A percentile compares a stretch with the other conserved stretches of the same genome.
These are phyloP conservation scores for Mortierella claussenii DNA, from an alignment of 192 early-diverging fungal genomes.

Conservation along the genomic window DNA sequence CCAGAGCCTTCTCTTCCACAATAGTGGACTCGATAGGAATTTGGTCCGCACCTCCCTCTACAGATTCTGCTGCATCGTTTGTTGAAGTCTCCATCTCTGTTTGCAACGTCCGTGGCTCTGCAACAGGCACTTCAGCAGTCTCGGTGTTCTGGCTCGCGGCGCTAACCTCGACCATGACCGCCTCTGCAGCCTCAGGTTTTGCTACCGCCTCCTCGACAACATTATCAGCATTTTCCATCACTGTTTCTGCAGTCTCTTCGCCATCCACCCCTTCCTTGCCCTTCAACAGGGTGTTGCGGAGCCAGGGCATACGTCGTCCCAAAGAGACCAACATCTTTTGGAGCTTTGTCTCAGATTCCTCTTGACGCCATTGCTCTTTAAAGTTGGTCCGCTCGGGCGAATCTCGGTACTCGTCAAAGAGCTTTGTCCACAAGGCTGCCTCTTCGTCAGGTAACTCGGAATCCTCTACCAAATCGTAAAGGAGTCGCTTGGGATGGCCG, in stretches of 20 bases:
- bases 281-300: constrained; percentile 53
- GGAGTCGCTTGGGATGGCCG: constrained; percentile 73
- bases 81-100: not conserved
- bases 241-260: not conserved
- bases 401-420: constrained; percentile 65
- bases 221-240: not conserved
- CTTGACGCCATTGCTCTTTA: constrained; percentile 79
- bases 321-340: constrained; percentile 77
- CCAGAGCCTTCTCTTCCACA: not conserved
- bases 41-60: not conserved
- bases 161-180: not conserved
- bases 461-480: constrained; percentile 67
- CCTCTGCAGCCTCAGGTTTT: not conserved
- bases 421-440: constrained; percentile 60
- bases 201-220: not conserved
- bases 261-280: constrained; percentile 6
- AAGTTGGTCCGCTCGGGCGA: constrained; percentile 70
- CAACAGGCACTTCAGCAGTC: not conserved
- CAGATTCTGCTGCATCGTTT: not conserved
- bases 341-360: constrained; percentile 71
- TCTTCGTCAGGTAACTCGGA: constrained; percentile 58
- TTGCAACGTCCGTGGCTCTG: not conserved
- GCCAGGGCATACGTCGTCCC: constrained; percentile 79
- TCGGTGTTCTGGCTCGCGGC: not conserved
- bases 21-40: not conserved